Percentiles rank a stretch among this genome's conserved stretches.
Evolutionary conservation across 2,329 filamentous ascomycete species (phyloP).

Genomic region (Pochonia chlamydosporia): DNA sequence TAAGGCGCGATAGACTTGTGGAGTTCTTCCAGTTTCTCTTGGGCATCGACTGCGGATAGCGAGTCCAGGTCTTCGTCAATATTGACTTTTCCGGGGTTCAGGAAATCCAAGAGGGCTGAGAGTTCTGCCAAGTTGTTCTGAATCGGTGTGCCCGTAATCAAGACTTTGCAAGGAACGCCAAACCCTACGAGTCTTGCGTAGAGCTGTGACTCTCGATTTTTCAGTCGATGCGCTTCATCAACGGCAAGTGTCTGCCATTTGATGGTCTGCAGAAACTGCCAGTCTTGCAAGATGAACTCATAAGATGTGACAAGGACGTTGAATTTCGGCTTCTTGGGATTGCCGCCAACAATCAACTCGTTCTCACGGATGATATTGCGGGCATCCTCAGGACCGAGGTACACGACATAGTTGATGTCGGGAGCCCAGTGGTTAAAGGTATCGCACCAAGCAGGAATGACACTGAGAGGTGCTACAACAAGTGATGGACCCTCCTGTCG

Average conservation of each 20-base stretch:
- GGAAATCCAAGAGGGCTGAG: slow-evolving; percentile 87
- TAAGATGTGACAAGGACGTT: slow-evolving; percentile 97
- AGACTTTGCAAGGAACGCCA: slow-evolving; percentile 77
- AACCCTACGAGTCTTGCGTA: slow-evolving; percentile 83
- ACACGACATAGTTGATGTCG: slow-evolving; percentile 94
- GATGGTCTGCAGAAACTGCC: slow-evolving; percentile 76
- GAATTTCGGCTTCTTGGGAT: slow-evolving; percentile 86
- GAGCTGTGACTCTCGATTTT: slow-evolving; percentile 91
- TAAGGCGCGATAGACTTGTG: slow-evolving; percentile 86
- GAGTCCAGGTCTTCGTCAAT: slow-evolving; percentile 88
- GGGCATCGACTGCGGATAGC: slow-evolving; percentile 71
- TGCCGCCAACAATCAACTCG: slow-evolving; percentile 81
- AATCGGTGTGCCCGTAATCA: slow-evolving; percentile 96
- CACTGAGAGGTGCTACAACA: slow-evolving; percentile 93
- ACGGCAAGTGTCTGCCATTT: slow-evolving; percentile 98
- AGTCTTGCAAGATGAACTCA: slow-evolving; percentile 87
- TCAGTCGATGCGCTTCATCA: slow-evolving; percentile 93
- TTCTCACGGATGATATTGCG: slow-evolving; percentile 85
- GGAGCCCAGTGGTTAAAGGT: slow-evolving; percentile 96
- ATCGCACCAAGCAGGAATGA: slow-evolving; percentile 96
- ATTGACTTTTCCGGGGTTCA: slow-evolving; percentile 88
- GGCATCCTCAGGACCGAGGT: slow-evolving; percentile 82
- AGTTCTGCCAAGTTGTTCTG: slow-evolving; percentile 95
- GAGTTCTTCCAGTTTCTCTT: slow-evolving; percentile 79
- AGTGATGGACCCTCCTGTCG: slow-evolving; percentile 91